phyloP scores from a whole-genome alignment of 2,329 filamentous ascomycete genomes.

The Talaromyces rugulosus region DNA sequence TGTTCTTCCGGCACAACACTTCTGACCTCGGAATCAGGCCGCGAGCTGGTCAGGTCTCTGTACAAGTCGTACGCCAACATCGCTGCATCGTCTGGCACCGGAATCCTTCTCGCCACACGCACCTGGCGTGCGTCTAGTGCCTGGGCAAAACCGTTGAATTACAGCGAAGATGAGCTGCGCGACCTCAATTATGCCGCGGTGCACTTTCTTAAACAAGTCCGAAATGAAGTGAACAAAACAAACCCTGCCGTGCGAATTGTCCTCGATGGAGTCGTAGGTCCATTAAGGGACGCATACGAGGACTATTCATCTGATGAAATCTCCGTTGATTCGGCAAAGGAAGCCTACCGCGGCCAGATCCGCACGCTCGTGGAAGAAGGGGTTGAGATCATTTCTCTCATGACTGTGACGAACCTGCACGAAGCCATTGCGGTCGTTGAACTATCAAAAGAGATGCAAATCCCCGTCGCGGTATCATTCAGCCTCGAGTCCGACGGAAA shows the following conservation, averaged over 20 bases:
- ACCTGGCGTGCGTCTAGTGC: slow-evolving; percentile 13
- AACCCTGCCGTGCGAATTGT: background rate
- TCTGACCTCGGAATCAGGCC: background rate
- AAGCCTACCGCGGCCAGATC: slow-evolving; percentile 5
- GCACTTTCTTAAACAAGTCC: background rate
- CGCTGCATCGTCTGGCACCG: slow-evolving; percentile 7
- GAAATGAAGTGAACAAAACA: background rate
- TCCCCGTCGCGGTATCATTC: slow-evolving; percentile 10
- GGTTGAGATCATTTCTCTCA: slow-evolving; percentile 5
- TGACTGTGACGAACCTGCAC: slow-evolving; percentile 9
- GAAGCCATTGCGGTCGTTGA: slow-evolving; percentile 10
- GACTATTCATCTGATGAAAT: background rate
- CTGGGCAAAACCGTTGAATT: slow-evolving; percentile 12
- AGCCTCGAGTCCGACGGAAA: slow-evolving; percentile 1
- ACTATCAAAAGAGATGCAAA: slow-evolving; percentile 3
- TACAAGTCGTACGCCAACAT: slow-evolving; percentile 5
- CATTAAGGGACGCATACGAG: slow-evolving; percentile 8
- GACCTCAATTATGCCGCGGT: slow-evolving; percentile 1
- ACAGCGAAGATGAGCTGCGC: background rate
- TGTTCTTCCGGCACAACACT: slow-evolving; percentile 4
- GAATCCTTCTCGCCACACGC: slow-evolving; percentile 13
- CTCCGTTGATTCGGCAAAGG: background rate
- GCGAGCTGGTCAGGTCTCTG: background rate
- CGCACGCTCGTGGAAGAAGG: slow-evolving; percentile 6
- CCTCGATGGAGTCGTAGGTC: slow-evolving; percentile 7